Evolutionary conservation across 108 stramenopile species (phyloP), one percentile per base, ranked within the genome.

Genomic region (Fragilariopsis cylindrus): DNA sequence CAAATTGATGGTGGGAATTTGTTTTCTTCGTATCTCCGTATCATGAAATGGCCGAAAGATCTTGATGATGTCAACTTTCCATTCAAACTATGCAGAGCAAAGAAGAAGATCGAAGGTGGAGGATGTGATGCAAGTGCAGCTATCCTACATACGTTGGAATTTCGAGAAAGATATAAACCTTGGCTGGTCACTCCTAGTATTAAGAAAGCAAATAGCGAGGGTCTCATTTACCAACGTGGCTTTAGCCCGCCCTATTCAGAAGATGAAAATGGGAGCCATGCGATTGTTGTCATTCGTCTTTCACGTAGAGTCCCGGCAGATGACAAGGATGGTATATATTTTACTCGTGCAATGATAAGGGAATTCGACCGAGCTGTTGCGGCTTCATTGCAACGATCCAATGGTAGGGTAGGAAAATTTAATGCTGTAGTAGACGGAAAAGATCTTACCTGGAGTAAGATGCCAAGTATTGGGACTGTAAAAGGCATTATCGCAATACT

Each of bases 121-220:
- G 86, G 89, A 18, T 93, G 89, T 73, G 64, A 78, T 48, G 78
- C 88, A 9, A 84, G 89, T 15, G 75, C 84, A 13, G 78, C 88
- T 4, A 11, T 93, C 12, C 48, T 69, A 12, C 89, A 93, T 71
- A 88, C 89, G 30, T 58, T 93, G 55, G 82, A 88, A 64, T 93
- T 81, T 76, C 68, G 92, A 48, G 90, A 90, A 76, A 84, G 81
- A 43, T 93, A 88, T 73, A 78, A 77, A 58, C 92, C 89, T 9
- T 93, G 88, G 88, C 69, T 77, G 55, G 73, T 86, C 2, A 72
- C 88, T 41, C 88, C 87, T 4, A 52, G 74, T 3, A 65, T 76
- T 39, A 76, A 86, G 0, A 57, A 74, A 39, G 87, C 84, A 71
- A 93, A 93, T 75, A 53, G 62, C 19, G 71, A 75, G 43, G 88